A percentile compares a stretch with the other conserved stretches of the same genome.
phyloP scores from a whole-genome alignment of 2,329 filamentous ascomycete genomes.

The Cercospora sp. region DNA sequence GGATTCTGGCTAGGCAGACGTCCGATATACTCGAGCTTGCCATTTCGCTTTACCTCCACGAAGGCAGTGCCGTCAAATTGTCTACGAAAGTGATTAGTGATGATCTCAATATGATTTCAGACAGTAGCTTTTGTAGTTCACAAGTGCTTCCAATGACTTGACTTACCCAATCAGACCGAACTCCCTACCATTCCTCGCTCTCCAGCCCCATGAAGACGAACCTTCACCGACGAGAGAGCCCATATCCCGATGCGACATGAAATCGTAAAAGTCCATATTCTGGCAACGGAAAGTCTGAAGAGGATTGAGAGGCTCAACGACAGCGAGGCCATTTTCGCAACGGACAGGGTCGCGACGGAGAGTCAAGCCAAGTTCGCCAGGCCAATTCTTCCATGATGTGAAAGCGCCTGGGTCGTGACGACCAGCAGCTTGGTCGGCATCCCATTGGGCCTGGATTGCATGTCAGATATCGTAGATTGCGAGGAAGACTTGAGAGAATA shows the following conservation, averaged over 20 bases:
- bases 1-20: constrained; percentile 42
- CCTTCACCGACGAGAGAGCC: constrained; percentile 36
- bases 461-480: not conserved
- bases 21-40: constrained; percentile 56
- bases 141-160: too few relatives aligned
- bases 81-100: not conserved
- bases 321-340: not conserved
- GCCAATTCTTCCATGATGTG: constrained; percentile 1
- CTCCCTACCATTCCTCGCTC: constrained; percentile 53
- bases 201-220: constrained; percentile 54
- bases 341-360: not conserved
- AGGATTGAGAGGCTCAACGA: not conserved
- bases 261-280: constrained; percentile 56
- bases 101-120: too few relatives aligned
- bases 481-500: not conserved
- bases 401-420: not conserved
- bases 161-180: constrained; percentile 53
- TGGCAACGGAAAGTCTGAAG: constrained; percentile 38
- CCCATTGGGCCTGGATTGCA: not conserved
- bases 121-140: too few relatives aligned
- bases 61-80: constrained; percentile 58
- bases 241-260: constrained; percentile 55
- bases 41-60: constrained; percentile 51
- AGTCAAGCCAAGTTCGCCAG: not conserved
- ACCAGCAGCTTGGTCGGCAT: not conserved